Conservation (phyloP, 345 rosid genomes). For the Citrus medica region DNA sequence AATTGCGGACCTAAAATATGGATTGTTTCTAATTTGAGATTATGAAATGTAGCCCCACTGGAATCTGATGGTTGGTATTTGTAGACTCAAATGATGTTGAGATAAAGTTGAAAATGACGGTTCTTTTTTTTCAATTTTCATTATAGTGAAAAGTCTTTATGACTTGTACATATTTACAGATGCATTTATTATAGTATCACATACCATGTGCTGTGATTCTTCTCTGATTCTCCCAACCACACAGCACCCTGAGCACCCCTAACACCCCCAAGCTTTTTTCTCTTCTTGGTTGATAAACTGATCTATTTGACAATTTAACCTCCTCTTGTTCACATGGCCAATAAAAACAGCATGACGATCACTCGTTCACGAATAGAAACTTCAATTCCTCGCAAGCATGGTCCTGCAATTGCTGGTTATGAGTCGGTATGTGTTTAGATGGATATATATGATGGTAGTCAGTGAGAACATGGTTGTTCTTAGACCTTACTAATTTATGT, state of each 20-base stretch:
- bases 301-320: not conserved
- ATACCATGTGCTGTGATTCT: not conserved
- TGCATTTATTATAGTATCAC: not conserved
- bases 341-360: slow-evolving; percentile 65
- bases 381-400: slow-evolving; percentile 96
- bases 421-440: slow-evolving; percentile 42
- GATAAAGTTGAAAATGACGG: not conserved
- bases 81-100: too few relatives aligned
- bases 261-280: not conserved
- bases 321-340: not conserved
- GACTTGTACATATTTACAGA: not conserved
- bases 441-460: slow-evolving; percentile 4
- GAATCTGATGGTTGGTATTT: not conserved
- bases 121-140: not conserved
- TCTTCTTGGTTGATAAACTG: not conserved
- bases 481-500: slow-evolving; percentile 11
- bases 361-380: slow-evolving; percentile 84
- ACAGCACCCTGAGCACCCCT: too few relatives aligned
- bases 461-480: not conserved
- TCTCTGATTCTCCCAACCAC: not conserved
- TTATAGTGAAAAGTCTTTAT: not conserved
- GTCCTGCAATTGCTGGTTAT: slow-evolving; percentile 98
- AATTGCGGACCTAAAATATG: not conserved
- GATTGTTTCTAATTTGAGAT: not conserved
- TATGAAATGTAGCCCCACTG: not conserved